Evolutionary conservation across 1,139 yeast genomes (phyloP).

Genomic region (Nakaseomyces kungkrabaensis): DNA sequence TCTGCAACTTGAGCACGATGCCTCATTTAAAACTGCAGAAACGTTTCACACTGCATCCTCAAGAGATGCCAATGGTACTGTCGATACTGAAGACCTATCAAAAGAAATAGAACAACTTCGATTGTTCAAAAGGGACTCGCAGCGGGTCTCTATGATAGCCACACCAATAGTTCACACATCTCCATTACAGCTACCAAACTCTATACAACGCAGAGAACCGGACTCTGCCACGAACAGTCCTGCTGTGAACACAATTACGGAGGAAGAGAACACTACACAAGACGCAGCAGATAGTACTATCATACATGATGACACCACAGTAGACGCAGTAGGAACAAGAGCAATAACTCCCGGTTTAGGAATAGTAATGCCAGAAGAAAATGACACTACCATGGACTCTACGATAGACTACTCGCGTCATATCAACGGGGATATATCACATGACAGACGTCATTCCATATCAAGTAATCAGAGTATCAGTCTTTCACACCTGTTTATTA

Average conservation of each 20-base stretch:
- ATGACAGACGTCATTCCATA: neutral
- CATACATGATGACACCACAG: neutral
- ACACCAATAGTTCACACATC: neutral
- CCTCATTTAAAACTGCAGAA: neutral
- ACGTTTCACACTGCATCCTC: neutral
- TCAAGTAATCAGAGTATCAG: neutral
- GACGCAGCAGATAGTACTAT: neutral
- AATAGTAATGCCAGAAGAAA: neutral
- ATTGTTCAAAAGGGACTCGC: neutral
- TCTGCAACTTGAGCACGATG: constrained; percentile 1
- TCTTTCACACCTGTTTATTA: constrained; percentile 28
- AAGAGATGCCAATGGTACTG: neutral
- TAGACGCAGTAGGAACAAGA: no score
- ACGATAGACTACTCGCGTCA: neutral
- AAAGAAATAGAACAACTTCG: constrained; percentile 1
- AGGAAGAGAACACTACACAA: neutral
- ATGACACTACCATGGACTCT: neutral
- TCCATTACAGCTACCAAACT: neutral
- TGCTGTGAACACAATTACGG: neutral
- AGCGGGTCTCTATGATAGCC: neutral
- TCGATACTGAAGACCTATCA: neutral
- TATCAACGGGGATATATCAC: neutral
- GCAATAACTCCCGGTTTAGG: neutral
- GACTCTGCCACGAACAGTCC: neutral
- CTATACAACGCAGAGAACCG: neutral